Evolutionary conservation across 2,329 filamentous ascomycete genomes (phyloP).

Genomic region (Venturia nashicola): DNA sequence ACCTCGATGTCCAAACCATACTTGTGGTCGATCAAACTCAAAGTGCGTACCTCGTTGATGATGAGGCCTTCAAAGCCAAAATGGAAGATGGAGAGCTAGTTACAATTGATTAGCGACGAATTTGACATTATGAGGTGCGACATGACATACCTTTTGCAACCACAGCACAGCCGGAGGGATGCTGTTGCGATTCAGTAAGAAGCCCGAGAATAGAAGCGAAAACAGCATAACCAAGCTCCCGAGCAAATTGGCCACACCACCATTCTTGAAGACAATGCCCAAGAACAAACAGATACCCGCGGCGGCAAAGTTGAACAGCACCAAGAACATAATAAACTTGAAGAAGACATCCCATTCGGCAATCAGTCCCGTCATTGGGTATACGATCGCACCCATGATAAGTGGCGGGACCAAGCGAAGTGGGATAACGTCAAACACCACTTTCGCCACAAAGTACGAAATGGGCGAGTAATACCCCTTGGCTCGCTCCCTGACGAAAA

Average conservation of each 20-base stretch:
- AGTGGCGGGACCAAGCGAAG: constrained; percentile 89
- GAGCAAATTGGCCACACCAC: constrained; percentile 81
- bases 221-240: constrained; percentile 97
- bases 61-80: constrained; percentile 94
- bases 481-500: constrained; percentile 87
- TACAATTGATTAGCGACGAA: constrained; percentile 16
- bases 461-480: constrained; percentile 94
- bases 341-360: constrained; percentile 74
- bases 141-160: constrained; percentile 60
- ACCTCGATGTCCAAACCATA: constrained; percentile 95
- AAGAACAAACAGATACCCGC: constrained; percentile 92
- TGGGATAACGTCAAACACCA: constrained; percentile 95
- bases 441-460: constrained; percentile 89
- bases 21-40: constrained; percentile 85
- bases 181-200: constrained; percentile 87
- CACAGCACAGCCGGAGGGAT: constrained; percentile 77
- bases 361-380: constrained; percentile 92
- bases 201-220: constrained; percentile 83
- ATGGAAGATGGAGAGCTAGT: constrained; percentile 83
- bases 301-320: constrained; percentile 91
- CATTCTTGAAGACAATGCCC: constrained; percentile 86
- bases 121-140: not conserved
- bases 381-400: constrained; percentile 89
- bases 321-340: constrained; percentile 81
- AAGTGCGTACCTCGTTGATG: constrained; percentile 87